Percentiles rank a stretch among this genome's conserved stretches.
These are phyloP conservation scores for Globisporangium rhizosaccharum DNA, from an alignment of 352 stramenopile genomes.

Conservation along the genomic window DNA sequence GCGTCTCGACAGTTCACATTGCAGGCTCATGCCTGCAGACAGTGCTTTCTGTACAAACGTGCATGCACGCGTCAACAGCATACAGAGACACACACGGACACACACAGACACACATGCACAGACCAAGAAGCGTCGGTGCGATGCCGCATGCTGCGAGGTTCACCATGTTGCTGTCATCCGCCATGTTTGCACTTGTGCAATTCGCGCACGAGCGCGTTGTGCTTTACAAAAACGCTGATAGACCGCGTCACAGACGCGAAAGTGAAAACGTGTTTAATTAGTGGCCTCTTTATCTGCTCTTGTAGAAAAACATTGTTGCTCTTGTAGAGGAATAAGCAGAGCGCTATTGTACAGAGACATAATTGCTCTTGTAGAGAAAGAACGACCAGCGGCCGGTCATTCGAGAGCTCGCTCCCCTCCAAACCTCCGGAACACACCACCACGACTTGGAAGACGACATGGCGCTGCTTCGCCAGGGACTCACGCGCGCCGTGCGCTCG, in stretches of 20 bases:
- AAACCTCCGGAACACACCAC: constrained; percentile 25
- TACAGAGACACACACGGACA: background rate
- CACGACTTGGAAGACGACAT: constrained; percentile 16
- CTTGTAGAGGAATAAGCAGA: too few species aligned
- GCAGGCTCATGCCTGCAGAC: background rate
- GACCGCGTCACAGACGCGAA: too few species aligned
- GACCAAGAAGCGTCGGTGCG: constrained; percentile 54
- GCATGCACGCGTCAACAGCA: background rate
- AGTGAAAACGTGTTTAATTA: too few species aligned
- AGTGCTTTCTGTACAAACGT: background rate
- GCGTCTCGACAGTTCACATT: too few species aligned
- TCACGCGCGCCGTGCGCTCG: constrained; percentile 26
- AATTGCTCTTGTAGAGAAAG: too few species aligned
- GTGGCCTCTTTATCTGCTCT: too few species aligned
- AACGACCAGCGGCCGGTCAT: too few species aligned
- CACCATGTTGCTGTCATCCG: constrained; percentile 15
- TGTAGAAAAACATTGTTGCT: too few species aligned
- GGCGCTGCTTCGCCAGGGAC: constrained; percentile 50
- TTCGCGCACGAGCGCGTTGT: too few species aligned
- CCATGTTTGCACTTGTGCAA: constrained; percentile 1
- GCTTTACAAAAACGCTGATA: too few species aligned
- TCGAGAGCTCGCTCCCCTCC: background rate
- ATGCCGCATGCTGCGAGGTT: constrained; percentile 47
- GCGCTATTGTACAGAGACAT: too few species aligned
- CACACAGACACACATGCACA: background rate